A percentile compares a stretch with the other conserved stretches of the same genome.
phyloP scores from a whole-genome alignment of 1,284 basidiomycete species.

The Agaricales sp. region DNA sequence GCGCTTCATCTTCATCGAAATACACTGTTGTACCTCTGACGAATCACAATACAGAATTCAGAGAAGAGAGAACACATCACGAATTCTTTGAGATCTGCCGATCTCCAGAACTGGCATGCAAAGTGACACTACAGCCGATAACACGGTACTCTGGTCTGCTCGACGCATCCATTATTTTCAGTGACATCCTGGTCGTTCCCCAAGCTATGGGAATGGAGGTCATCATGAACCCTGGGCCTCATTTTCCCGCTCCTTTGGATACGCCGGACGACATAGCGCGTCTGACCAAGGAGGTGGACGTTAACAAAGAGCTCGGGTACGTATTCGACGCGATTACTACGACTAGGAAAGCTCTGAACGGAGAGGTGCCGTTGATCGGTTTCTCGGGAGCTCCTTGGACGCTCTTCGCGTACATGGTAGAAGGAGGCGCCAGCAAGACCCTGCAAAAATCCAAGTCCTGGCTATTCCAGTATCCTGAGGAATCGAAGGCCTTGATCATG shows the following conservation, averaged over 20 bases:
- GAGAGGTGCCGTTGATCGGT: conserved; percentile 88
- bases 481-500: conserved; percentile 65
- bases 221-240: conserved; percentile 85
- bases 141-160: conserved; percentile 74
- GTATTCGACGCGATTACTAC: conserved; percentile 84
- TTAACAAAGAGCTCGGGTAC: conserved; percentile 78
- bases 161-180: conserved; percentile 95
- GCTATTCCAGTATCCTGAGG: conserved; percentile 82
- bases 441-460: conserved; percentile 86
- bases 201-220: conserved; percentile 95
- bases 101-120: conserved; percentile 74
- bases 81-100: conserved; percentile 93
- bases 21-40: not conserved
- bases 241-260: conserved; percentile 76
- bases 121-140: conserved; percentile 89
- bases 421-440: conserved; percentile 85
- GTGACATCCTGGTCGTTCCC: conserved; percentile 91
- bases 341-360: conserved; percentile 69
- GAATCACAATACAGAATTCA: conserved; percentile 55
- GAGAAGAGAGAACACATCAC: conserved; percentile 71
- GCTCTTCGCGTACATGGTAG: conserved; percentile 93
- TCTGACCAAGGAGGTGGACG: conserved; percentile 57
- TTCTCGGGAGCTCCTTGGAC: conserved; percentile 98
- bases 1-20: conserved; percentile 15
- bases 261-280: conserved; percentile 64